phyloP scores from a whole-genome alignment of 495 filamentous ascomycete genomes.

The Aspergillus sclerotioniger region DNA sequence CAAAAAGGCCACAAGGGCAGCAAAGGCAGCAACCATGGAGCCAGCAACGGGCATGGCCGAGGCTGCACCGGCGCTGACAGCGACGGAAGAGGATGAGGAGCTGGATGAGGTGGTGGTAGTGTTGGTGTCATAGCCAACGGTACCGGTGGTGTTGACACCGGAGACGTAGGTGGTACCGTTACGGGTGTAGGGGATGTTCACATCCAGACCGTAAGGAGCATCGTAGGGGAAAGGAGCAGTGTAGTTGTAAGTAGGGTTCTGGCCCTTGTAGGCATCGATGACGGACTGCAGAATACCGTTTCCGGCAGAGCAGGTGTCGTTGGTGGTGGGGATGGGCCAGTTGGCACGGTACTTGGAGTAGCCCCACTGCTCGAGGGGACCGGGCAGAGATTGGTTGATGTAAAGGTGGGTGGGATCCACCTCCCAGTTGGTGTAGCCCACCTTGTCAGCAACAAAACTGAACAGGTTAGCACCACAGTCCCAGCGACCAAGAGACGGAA shows the following conservation, averaged over 20 bases:
- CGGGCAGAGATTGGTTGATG: slow-evolving; percentile 1
- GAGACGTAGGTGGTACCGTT: slow-evolving; percentile 3
- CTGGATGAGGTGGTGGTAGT: not conserved
- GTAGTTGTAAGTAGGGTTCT: slow-evolving; percentile 2
- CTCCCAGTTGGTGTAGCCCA: slow-evolving; percentile 6
- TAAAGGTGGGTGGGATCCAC: not conserved
- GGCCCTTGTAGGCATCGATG: not conserved
- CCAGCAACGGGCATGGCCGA: not conserved
- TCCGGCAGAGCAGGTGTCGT: slow-evolving; percentile 1
- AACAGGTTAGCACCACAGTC: slow-evolving; percentile 59
- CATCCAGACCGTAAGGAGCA: not conserved
- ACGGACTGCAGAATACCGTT: slow-evolving; percentile 1
- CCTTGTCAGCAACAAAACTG: slow-evolving; percentile 1
- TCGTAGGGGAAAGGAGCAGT: slow-evolving; percentile 5
- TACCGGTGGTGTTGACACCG: not conserved
- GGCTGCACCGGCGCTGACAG: not conserved
- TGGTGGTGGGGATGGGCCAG: slow-evolving; percentile 3
- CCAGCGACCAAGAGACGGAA: slow-evolving; percentile 63
- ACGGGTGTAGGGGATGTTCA: not conserved
- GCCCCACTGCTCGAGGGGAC: not conserved
- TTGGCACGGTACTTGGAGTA: slow-evolving; percentile 4
- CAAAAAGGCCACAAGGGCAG: not conserved
- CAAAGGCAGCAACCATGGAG: not conserved
- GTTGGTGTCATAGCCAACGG: not conserved
- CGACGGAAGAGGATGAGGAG: not conserved